phyloP scores from a whole-genome alignment of 2,329 filamentous ascomycete genomes.

The Geosmithia putterillii region DNA sequence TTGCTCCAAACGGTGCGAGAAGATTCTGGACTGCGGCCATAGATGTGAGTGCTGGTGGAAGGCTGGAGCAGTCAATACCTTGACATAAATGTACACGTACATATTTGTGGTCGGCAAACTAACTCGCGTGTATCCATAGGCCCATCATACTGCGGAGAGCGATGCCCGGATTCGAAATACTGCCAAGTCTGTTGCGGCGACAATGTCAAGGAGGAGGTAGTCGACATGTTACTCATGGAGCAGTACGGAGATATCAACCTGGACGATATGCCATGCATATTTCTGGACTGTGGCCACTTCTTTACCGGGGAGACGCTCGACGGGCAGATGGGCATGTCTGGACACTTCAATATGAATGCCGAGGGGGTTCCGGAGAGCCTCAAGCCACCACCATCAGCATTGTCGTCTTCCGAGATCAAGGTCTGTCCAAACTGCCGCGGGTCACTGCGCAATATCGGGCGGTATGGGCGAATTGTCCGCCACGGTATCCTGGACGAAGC shows the following conservation, averaged over 20 bases:
- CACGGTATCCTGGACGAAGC: constrained; percentile 48
- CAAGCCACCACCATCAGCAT: constrained; percentile 26
- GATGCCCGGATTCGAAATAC: constrained; percentile 35
- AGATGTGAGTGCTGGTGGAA: constrained; percentile 26
- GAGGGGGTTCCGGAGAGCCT: constrained; percentile 19
- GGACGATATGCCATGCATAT: constrained; percentile 46
- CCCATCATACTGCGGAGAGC: constrained; percentile 52
- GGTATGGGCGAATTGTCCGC: constrained; percentile 51
- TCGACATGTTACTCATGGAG: constrained; percentile 44
- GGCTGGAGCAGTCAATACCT: neutral
- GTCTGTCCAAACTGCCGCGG: constrained; percentile 49
- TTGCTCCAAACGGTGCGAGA: constrained; percentile 46
- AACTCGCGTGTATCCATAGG: constrained; percentile 8
- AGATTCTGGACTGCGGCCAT: constrained; percentile 44
- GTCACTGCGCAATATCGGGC: constrained; percentile 40
- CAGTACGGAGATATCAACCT: constrained; percentile 46
- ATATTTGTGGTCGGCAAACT: neutral
- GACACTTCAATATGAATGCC: constrained; percentile 31
- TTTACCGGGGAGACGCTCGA: constrained; percentile 49
- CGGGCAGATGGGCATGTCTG: constrained; percentile 40
- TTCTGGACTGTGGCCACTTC: constrained; percentile 52
- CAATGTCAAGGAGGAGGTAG: constrained; percentile 29
- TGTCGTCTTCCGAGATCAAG: constrained; percentile 35
- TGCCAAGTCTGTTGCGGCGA: constrained; percentile 44
- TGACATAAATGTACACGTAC: neutral